These are phyloP conservation scores for Cutaneotrichosporon curvatum DNA, from an alignment of 1,284 basidiomycete species.

Conservation along the genomic window DNA sequence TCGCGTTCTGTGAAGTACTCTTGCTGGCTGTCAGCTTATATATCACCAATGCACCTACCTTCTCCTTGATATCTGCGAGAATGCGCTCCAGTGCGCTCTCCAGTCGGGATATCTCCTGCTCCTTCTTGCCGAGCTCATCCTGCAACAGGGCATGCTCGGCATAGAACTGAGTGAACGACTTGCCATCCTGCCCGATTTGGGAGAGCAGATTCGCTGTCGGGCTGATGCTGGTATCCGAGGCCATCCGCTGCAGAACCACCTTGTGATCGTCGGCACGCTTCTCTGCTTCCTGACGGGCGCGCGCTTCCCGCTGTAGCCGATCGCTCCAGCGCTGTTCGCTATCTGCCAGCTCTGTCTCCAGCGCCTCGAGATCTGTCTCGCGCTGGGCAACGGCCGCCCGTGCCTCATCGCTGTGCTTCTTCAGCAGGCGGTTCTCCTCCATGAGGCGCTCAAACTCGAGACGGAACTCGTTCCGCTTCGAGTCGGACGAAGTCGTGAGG, in stretches of 20 bases:
- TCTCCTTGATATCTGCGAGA: constrained; percentile 68
- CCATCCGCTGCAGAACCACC: constrained; percentile 37
- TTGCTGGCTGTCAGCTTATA: constrained; percentile 52
- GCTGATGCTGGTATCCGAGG: constrained; percentile 50
- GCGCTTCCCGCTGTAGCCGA: constrained; percentile 45
- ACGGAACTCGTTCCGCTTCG: constrained; percentile 35
- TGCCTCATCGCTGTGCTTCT: constrained; percentile 40
- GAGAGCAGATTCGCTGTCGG: constrained; percentile 79
- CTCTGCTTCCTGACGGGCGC: constrained; percentile 43
- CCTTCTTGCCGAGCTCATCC: constrained; percentile 69
- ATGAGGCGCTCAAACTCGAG: constrained; percentile 33
- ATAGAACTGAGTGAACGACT: constrained; percentile 58
- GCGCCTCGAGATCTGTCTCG: constrained; percentile 40
- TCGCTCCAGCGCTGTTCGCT: constrained; percentile 44
- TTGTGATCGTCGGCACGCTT: constrained; percentile 45
- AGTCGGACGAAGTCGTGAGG: constrained; percentile 36
- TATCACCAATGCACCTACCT: constrained; percentile 52
- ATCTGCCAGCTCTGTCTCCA: constrained; percentile 39
- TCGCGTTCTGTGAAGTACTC: constrained; percentile 81
- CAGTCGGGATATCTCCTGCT: constrained; percentile 71
- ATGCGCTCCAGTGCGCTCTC: constrained; percentile 56
- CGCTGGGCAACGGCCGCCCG: constrained; percentile 35
- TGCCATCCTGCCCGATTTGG: constrained; percentile 55
- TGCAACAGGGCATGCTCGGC: constrained; percentile 78
- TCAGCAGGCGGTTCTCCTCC: constrained; percentile 35